Percentiles rank a stretch among this genome's conserved stretches.
phyloP scores from a whole-genome alignment of 768 basidiomycete species.

The Trametes cubensis region DNA sequence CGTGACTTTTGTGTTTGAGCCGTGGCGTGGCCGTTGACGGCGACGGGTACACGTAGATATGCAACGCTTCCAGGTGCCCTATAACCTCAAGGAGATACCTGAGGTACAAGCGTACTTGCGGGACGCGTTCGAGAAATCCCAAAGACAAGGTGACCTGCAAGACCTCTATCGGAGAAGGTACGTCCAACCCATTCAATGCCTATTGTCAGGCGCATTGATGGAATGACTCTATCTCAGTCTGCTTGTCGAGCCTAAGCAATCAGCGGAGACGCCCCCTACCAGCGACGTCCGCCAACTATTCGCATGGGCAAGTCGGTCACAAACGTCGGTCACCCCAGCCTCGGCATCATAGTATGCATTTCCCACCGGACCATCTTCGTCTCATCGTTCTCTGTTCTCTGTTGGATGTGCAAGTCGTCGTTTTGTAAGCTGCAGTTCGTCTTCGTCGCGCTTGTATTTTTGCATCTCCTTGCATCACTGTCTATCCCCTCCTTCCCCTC shows the following conservation, averaged over 20 bases:
- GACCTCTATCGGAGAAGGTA: slow-evolving; percentile 87
- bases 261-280: slow-evolving; percentile 64
- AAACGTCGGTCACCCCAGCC: slow-evolving; percentile 41
- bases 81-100: slow-evolving; percentile 84
- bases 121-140: slow-evolving; percentile 72
- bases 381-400: slow-evolving; percentile 1
- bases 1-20: slow-evolving; percentile 12
- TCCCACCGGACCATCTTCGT: not conserved
- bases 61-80: slow-evolving; percentile 88
- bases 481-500: not conserved
- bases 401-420: slow-evolving; percentile 13
- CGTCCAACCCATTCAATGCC: slow-evolving; percentile 22
- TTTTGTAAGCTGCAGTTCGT: slow-evolving; percentile 18
- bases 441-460: slow-evolving; percentile 8
- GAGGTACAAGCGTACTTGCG: slow-evolving; percentile 85
- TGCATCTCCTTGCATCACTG: slow-evolving; percentile 1
- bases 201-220: not conserved
- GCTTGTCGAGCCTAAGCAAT: slow-evolving; percentile 81
- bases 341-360: slow-evolving; percentile 33
- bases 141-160: slow-evolving; percentile 78
- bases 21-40: not conserved
- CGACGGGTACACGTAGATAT: slow-evolving; percentile 58
- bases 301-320: slow-evolving; percentile 72
- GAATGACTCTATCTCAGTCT: slow-evolving; percentile 35
- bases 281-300: slow-evolving; percentile 80